Conservation (phyloP, 352 stramenopile genomes). For the Phytophthora pinifolia region DNA sequence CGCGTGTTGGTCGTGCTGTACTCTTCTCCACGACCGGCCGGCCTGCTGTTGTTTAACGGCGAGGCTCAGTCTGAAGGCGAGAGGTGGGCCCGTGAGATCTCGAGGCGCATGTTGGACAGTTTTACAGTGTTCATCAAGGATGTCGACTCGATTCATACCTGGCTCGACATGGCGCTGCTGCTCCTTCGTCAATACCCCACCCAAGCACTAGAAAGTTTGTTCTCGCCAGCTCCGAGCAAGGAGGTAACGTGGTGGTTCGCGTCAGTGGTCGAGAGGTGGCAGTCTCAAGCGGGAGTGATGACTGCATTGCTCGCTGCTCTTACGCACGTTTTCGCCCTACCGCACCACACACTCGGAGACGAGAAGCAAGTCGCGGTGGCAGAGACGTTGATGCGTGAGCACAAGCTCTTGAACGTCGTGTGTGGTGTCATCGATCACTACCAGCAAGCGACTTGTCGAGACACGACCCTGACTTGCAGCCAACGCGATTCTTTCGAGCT, state of each 20-base stretch:
- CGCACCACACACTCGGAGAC: slow-evolving; percentile 12
- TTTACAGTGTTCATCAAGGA: slow-evolving; percentile 21
- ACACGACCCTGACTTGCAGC: neutral
- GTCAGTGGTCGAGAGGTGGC: slow-evolving; percentile 20
- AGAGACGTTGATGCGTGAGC: slow-evolving; percentile 12
- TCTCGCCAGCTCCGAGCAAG: neutral
- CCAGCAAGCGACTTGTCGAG: neutral
- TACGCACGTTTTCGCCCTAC: slow-evolving; percentile 23
- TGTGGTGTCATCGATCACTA: slow-evolving; percentile 17
- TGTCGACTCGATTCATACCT: slow-evolving; percentile 10
- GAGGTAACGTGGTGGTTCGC: slow-evolving; percentile 19
- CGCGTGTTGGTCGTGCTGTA: slow-evolving; percentile 18
- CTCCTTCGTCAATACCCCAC: slow-evolving; percentile 14
- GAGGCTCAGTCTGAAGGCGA: slow-evolving; percentile 1
- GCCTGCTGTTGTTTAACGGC: slow-evolving; percentile 15
- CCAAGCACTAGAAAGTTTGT: slow-evolving; percentile 11
- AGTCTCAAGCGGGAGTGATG: slow-evolving; percentile 13
- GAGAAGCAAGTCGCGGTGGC: slow-evolving; percentile 9
- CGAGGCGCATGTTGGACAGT: slow-evolving; percentile 17
- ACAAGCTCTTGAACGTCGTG: slow-evolving; percentile 18
- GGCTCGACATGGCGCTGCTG: slow-evolving; percentile 25
- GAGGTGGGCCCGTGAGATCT: slow-evolving; percentile 16
- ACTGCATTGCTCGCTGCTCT: slow-evolving; percentile 8
- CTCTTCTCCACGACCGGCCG: slow-evolving; percentile 10
- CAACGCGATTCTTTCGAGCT: neutral